A percentile compares a stretch with the other conserved stretches of the same genome.
Evolutionary conservation across 495 filamentous ascomycete genomes (phyloP).

Genomic region (Penicillium salamii): DNA sequence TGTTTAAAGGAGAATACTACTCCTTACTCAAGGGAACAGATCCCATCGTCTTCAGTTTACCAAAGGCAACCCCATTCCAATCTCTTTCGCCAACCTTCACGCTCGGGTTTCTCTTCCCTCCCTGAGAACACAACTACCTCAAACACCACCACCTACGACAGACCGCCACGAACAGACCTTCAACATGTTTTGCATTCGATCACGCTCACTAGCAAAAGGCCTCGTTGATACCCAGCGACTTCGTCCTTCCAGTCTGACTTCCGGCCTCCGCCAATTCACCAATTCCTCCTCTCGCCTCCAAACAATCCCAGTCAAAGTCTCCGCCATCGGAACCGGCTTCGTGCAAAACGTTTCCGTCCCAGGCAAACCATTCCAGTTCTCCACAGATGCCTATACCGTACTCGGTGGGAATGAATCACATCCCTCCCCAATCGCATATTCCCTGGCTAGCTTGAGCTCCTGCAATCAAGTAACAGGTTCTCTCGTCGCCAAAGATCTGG

Average conservation of each 20-base stretch:
- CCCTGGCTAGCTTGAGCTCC: neutral
- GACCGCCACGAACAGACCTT: neutral
- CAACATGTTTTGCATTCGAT: neutral
- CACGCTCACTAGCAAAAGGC: neutral
- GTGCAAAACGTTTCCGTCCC: neutral
- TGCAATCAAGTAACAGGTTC: neutral
- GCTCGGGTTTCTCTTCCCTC: too few relatives aligned
- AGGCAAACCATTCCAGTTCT: neutral
- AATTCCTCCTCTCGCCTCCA: neutral
- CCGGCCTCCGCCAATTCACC: neutral
- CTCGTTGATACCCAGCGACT: neutral
- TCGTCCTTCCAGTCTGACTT: neutral
- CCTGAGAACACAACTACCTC: too few relatives aligned
- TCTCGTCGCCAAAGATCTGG: neutral
- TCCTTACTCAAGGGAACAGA: too few relatives aligned
- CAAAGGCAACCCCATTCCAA: too few relatives aligned
- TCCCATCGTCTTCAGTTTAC: too few relatives aligned
- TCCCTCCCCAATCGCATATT: neutral
- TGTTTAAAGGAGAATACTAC: too few relatives aligned
- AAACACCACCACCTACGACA: too few relatives aligned
- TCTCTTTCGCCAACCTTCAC: too few relatives aligned
- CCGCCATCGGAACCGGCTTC: neutral
- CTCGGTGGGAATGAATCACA: neutral
- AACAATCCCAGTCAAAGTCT: neutral
- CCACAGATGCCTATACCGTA: neutral